Base-by-base conservation (phyloP, 2,329 filamentous ascomycete species). In the Calycina herbarum region DNA sequence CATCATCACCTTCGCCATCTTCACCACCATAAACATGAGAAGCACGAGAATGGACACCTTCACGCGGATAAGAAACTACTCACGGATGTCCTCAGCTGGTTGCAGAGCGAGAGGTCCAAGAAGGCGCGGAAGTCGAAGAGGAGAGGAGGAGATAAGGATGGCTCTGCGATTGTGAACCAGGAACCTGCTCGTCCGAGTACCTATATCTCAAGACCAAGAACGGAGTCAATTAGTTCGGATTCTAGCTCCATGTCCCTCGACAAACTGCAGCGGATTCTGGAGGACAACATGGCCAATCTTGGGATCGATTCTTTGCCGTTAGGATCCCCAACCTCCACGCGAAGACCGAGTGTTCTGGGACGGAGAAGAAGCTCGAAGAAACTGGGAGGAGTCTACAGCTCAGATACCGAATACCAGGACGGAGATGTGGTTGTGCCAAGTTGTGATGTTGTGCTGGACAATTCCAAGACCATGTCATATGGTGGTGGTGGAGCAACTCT, bases 391-490 rank as follows among this genome's bases (percentile, higher is more conserved):
- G 81, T 15, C 74, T 83, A 82, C 4, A 93, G 91, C 3, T 95
- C 92, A 0, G 94, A 97, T 72, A 96, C 93, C 0, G 94, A 98
- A 66, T 91, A 89, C 71, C 80, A 86, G 17, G 94, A 97, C 68
- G 87, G 87, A n/a, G 93, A 97, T 68, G 83, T 87, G 20, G 78
- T 91, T n/a, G 92, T 96, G 1, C 94, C 94, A 0, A 87, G 86
- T 69, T 96, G 94, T 71, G 93, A 97, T 76, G 93, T 87, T 7
- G 82, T 89, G 57, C 83, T 98, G 24, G 94, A 98, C 78, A 97
- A 97, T 74, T 91, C 92, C 5, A 95, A 94, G 78, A 96, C 94
- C 0, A 81, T 97, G 72, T 87, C 89, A 61, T 96, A 95, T 75
- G 83, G 81, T 15, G 88, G 88, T 29, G 86, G 88, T 29, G 86